Conservation (phyloP, 805 yeast genomes). For the Kodamaea hsintzibuensis region DNA sequence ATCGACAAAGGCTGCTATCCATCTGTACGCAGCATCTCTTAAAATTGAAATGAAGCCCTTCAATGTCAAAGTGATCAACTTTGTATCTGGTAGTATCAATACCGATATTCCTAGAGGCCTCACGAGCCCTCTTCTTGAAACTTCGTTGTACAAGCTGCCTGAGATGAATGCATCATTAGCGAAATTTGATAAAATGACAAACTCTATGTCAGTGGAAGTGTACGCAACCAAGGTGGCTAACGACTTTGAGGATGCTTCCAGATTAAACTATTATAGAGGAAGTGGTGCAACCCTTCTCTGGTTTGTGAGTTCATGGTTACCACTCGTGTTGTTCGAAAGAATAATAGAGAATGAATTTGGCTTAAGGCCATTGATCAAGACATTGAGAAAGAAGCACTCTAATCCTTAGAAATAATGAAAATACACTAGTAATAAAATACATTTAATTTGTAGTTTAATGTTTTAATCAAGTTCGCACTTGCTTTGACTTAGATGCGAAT, state of each 20-base stretch:
- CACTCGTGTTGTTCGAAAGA: background rate
- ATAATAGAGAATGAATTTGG: background rate
- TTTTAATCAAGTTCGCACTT: too few relatives aligned
- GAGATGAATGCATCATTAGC: constrained; percentile 20
- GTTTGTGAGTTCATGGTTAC: background rate
- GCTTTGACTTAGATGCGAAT: too few relatives aligned
- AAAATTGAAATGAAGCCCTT: constrained; percentile 70
- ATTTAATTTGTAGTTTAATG: too few relatives aligned
- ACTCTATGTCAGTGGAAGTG: constrained; percentile 57
- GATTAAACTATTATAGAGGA: background rate
- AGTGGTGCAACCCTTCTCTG: background rate
- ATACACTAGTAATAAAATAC: too few relatives aligned
- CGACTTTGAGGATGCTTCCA: background rate
- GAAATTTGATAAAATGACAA: constrained; percentile 57
- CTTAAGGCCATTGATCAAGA: background rate
- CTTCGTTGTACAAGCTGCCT: background rate
- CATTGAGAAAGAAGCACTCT: background rate
- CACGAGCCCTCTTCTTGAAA: background rate
- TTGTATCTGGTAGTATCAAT: constrained; percentile 73
- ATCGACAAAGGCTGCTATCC: constrained; percentile 74
- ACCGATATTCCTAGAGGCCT: constrained; percentile 53
- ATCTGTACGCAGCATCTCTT: constrained; percentile 62
- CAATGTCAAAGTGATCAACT: constrained; percentile 67
- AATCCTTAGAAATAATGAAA: background rate
- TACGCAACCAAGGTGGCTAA: constrained; percentile 43